Percentiles rank a stretch among this genome's conserved stretches.
These are phyloP conservation scores for Talaromyces marneffei DNA, from an alignment of 2,329 filamentous ascomycete genomes.

Conservation along the genomic window DNA sequence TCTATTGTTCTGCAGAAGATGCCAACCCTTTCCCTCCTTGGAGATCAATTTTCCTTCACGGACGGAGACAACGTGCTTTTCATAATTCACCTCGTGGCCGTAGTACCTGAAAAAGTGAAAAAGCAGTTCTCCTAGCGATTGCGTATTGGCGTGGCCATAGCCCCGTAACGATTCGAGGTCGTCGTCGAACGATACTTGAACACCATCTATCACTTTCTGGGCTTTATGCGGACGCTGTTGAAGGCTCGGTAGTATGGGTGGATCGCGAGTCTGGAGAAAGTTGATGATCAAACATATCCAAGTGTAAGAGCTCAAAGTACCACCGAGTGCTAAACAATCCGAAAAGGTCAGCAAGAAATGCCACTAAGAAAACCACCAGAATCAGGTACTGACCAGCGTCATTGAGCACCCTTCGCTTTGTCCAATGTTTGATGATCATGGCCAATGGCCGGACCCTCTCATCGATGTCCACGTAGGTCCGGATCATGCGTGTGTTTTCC, in stretches of 20 bases:
- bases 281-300: conserved; percentile 99
- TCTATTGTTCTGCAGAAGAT: conserved; percentile 69
- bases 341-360: neutral
- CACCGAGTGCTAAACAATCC: conserved; percentile 66
- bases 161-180: conserved; percentile 68
- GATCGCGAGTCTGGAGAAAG: conserved; percentile 81
- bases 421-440: conserved; percentile 98
- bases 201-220: conserved; percentile 57
- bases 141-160: conserved; percentile 73
- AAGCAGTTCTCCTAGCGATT: conserved; percentile 75
- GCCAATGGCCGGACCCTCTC: conserved; percentile 83
- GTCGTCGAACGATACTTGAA: conserved; percentile 75
- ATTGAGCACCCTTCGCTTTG: conserved; percentile 83
- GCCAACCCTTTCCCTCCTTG: conserved; percentile 85
- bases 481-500: conserved; percentile 96
- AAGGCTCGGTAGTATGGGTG: conserved; percentile 77
- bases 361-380: neutral
- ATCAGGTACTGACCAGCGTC: conserved; percentile 69
- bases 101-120: conserved; percentile 96
- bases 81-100: conserved; percentile 87
- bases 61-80: conserved; percentile 76
- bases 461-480: conserved; percentile 91
- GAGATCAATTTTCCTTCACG: conserved; percentile 71
- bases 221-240: conserved; percentile 66
- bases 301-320: conserved; percentile 94